phyloP scores from a whole-genome alignment of 192 early-diverging fungal genomes.

The Jimgerdemannia flammicorona region DNA sequence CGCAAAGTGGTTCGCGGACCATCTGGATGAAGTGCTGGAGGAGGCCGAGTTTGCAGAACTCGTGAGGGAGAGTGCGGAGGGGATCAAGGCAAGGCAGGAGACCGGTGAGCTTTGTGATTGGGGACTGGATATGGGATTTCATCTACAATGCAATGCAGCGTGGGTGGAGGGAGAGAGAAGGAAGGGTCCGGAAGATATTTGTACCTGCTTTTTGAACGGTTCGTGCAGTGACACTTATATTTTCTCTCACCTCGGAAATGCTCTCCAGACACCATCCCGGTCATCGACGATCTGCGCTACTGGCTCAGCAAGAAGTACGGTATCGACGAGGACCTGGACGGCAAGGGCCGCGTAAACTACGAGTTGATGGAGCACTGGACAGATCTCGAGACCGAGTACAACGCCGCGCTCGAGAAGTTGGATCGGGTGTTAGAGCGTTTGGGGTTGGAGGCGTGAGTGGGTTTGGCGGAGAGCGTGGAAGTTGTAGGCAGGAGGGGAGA shows the following conservation, averaged over 20 bases:
- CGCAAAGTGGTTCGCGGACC: conserved; percentile 35
- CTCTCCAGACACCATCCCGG: conserved; percentile 40
- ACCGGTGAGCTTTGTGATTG: conserved; percentile 12
- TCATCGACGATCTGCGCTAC: conserved; percentile 50
- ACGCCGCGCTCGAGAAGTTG: conserved; percentile 28
- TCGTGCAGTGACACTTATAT: too few relatives aligned
- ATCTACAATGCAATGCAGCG: background rate
- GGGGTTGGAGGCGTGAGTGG: conserved; percentile 30
- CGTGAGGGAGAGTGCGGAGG: conserved; percentile 31
- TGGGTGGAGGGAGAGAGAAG: background rate
- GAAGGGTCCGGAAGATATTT: too few relatives aligned
- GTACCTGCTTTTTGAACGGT: too few relatives aligned
- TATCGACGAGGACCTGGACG: conserved; percentile 17
- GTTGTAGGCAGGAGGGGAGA: background rate
- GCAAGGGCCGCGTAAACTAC: conserved; percentile 21
- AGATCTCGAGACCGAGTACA: conserved; percentile 29
- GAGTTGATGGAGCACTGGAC: conserved; percentile 27
- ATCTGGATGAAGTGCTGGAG: conserved; percentile 24
- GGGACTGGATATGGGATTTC: background rate
- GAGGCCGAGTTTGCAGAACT: conserved; percentile 26
- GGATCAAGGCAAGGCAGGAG: conserved; percentile 37
- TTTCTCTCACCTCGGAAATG: too few relatives aligned
- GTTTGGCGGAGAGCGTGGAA: background rate
- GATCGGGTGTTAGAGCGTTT: conserved; percentile 38
- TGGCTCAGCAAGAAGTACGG: conserved; percentile 36